These are phyloP conservation scores for Botrytis squamosa DNA, from an alignment of 2,329 filamentous ascomycete species.

Conservation along the genomic window DNA sequence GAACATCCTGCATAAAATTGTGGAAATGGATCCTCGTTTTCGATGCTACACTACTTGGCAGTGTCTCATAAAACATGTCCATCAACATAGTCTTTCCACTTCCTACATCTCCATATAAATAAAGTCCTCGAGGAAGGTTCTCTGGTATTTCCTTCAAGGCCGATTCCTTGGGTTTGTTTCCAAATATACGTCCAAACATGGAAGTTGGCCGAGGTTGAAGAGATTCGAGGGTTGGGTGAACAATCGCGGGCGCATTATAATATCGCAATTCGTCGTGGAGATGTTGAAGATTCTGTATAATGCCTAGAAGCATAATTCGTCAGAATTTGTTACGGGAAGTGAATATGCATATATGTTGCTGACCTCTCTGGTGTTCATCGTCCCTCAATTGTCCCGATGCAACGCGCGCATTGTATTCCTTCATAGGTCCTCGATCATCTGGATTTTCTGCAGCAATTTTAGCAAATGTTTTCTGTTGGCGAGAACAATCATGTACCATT, in stretches of 20 bases:
- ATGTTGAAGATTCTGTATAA: constrained; percentile 85
- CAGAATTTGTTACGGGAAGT: constrained; percentile 4
- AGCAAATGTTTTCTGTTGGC: background rate
- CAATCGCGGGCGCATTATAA: constrained; percentile 72
- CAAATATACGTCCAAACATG: constrained; percentile 62
- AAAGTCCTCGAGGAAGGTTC: constrained; percentile 82
- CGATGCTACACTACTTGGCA: constrained; percentile 73
- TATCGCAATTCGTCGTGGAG: constrained; percentile 77
- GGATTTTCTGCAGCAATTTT: constrained; percentile 30
- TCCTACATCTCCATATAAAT: constrained; percentile 94
- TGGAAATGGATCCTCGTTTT: constrained; percentile 98
- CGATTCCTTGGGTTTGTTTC: constrained; percentile 42
- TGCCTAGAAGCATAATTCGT: constrained; percentile 52
- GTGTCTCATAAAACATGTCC: constrained; percentile 95
- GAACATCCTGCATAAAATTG: constrained; percentile 99
- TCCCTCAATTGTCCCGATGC: constrained; percentile 71
- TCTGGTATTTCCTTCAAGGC: constrained; percentile 57
- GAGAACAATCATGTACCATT: constrained; percentile 30
- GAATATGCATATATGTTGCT: constrained; percentile 27
- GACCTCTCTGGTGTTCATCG: constrained; percentile 88
- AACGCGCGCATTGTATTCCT: constrained; percentile 85
- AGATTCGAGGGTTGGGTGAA: constrained; percentile 75
- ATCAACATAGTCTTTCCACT: constrained; percentile 99
- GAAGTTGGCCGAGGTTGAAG: constrained; percentile 54
- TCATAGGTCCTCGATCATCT: constrained; percentile 63